phyloP scores from a whole-genome alignment of 108 stramenopile species.

The Fragilariopsis cylindrus region DNA sequence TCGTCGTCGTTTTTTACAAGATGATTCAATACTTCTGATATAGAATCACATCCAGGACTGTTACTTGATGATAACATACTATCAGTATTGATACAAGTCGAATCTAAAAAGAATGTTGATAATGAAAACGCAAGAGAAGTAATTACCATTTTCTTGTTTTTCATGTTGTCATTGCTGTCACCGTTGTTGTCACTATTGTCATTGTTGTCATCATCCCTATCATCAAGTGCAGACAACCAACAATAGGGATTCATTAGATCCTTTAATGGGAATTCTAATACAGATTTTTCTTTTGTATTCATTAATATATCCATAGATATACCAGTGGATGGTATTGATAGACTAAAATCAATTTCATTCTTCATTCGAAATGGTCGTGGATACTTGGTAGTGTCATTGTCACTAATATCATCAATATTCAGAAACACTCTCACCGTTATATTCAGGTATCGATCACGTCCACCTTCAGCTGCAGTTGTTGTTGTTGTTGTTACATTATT shows the following conservation, averaged over 20 bases:
- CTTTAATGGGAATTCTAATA: slow-evolving; percentile 63
- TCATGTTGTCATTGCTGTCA: background rate
- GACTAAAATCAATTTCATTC: slow-evolving; percentile 35
- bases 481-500: background rate
- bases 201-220: background rate
- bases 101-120: slow-evolving; percentile 19
- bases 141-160: background rate
- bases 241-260: slow-evolving; percentile 63
- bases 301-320: slow-evolving; percentile 31
- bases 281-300: slow-evolving; percentile 37
- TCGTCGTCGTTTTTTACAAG: background rate
- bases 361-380: slow-evolving; percentile 41
- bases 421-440: slow-evolving; percentile 28
- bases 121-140: slow-evolving; percentile 7
- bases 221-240: slow-evolving; percentile 52
- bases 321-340: slow-evolving; percentile 30
- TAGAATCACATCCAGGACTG: slow-evolving; percentile 26
- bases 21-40: slow-evolving; percentile 18
- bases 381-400: too few relatives aligned
- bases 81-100: slow-evolving; percentile 12
- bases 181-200: background rate
- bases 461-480: too few relatives aligned
- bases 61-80: background rate
- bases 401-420: slow-evolving; percentile 35
- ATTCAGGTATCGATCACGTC: background rate